A percentile compares a stretch with the other conserved stretches of the same genome.
Conservation (phyloP, 2,329 filamentous ascomycete species). For the Salinomyces thailandicus region DNA sequence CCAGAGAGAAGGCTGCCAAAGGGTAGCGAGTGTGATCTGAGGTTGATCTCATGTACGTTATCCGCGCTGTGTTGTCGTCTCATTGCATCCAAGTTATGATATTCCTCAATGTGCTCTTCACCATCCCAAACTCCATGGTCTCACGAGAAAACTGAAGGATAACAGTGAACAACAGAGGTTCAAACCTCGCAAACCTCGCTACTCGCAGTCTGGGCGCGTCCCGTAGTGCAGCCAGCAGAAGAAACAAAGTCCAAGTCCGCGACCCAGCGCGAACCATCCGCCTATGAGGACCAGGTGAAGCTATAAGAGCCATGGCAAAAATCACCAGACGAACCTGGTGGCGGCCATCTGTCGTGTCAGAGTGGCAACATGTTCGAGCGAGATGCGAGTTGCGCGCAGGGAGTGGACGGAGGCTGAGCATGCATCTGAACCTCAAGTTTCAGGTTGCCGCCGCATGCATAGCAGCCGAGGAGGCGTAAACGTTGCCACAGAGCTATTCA, state of each 20-base stretch:
- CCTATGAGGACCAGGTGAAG: neutral
- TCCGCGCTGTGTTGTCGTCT: neutral
- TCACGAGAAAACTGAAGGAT: too few species aligned
- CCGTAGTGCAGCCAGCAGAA: too few species aligned
- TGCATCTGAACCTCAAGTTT: conserved; percentile 1
- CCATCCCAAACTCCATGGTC: neutral
- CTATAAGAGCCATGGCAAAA: neutral
- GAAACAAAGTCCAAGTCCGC: neutral
- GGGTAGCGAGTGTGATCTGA: neutral
- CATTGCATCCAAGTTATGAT: neutral
- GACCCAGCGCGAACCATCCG: neutral
- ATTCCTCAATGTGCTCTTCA: neutral
- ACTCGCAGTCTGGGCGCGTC: too few species aligned
- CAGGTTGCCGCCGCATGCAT: conserved; percentile 1
- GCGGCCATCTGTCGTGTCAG: neutral
- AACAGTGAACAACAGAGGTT: too few species aligned
- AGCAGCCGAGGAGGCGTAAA: neutral
- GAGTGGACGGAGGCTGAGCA: conserved; percentile 1
- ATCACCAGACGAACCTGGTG: neutral
- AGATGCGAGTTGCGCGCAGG: neutral
- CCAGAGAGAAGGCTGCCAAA: neutral
- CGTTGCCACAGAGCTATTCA: neutral
- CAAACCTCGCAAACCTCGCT: too few species aligned
- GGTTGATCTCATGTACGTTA: neutral
- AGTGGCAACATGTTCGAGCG: neutral